These are phyloP conservation scores for Aspergillus versicolor DNA, from an alignment of 2,329 filamentous ascomycete genomes.

Conservation along the genomic window DNA sequence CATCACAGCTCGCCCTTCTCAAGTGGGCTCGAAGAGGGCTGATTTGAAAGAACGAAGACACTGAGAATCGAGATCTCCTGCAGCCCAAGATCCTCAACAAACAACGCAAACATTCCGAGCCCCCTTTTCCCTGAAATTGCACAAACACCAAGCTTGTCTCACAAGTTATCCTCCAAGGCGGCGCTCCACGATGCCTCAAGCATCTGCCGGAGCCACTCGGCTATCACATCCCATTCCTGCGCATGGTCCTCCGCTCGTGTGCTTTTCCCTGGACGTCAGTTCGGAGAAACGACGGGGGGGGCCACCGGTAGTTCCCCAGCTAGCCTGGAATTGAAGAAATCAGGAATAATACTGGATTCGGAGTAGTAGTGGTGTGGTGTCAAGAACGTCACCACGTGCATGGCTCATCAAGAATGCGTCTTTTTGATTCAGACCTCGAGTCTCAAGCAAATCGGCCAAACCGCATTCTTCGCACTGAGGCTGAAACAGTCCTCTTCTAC, in stretches of 20 bases:
- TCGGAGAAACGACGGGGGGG: background rate
- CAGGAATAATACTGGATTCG: background rate
- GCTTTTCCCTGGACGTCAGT: background rate
- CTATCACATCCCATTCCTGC: background rate
- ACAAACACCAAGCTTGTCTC: slow-evolving; percentile 2
- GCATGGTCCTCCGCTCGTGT: background rate
- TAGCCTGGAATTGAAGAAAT: background rate
- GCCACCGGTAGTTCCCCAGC: no score
- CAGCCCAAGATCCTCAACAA: no score
- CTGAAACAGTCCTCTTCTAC: slow-evolving; percentile 1
- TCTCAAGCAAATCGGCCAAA: background rate
- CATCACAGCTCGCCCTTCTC: background rate
- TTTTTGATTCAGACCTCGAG: background rate
- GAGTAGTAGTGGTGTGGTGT: background rate
- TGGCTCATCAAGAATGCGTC: slow-evolving; percentile 1
- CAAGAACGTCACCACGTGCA: background rate
- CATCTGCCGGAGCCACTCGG: slow-evolving; percentile 7
- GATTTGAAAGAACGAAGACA: background rate
- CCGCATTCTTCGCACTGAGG: background rate
- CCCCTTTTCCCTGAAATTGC: background rate
- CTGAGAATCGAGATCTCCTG: background rate
- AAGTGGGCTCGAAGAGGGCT: background rate
- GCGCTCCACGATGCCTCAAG: background rate
- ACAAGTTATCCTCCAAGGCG: background rate
- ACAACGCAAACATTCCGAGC: no score